Evolutionary conservation across 176 grass and related monocot genomes (phyloP), one percentile per base, ranked within the genome.

Genomic region (Elymus sibiricus): DNA sequence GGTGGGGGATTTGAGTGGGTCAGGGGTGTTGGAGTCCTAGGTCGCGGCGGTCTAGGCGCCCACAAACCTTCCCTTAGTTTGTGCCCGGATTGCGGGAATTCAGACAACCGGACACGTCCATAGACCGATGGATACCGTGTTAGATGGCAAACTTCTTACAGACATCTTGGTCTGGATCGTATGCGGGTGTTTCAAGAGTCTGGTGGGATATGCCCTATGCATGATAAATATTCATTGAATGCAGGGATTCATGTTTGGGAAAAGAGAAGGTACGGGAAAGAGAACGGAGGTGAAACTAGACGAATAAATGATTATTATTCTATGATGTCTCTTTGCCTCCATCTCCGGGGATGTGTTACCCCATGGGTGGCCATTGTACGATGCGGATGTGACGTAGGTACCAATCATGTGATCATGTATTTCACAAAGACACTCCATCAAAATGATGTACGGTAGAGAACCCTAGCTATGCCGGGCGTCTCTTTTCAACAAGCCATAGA

Each of bases 321-420:
- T 91, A 91, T 91, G 89, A 81, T 88, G 89, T 91, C 89, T 88
- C 89, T 91, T 84, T 91, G 89, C 89, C 89, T 77, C 89, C 85
- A 91, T 91, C 81, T 88, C 89, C 89, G 89, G 89, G 81, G 81
- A 81, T 91, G 89, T 91, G 89, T 77, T 91, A 77, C 85, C 68
- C 87, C 80, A 70, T 39, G 39, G 85, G 85, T 81, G 38, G 69
- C 84, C 85, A 88, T 84, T 91, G 89, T 81, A 84, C 85, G 84
- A 81, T 51, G 47, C 44, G 70, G 61, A 87, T 69, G 85, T 84
- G 80, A 87, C 89, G 84, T 49, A 84, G 69, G 89, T 88, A 91
- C 85, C 89, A 81, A 81, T 88, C 89, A 91, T 85, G 85, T 81
- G 81, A 84, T 88, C 81, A 63, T 81, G 62, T 49, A 90, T 91